Conservation (phyloP, 2,329 filamentous ascomycete genomes). For the Sarocladiaceae sp. region DNA sequence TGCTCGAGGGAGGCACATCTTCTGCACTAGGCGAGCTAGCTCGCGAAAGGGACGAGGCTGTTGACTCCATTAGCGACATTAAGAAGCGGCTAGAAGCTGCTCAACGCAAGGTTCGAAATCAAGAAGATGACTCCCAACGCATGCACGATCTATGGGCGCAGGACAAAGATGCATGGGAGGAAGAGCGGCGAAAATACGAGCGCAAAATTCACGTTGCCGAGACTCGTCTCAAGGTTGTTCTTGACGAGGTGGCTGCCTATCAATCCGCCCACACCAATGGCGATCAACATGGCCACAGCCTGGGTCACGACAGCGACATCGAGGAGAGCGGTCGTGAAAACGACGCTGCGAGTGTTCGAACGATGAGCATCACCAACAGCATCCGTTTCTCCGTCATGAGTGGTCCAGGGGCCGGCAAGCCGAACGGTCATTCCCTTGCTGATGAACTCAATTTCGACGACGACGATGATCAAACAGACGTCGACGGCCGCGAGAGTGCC, state of each 20-base stretch:
- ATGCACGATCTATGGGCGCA: slow-evolving; percentile 75
- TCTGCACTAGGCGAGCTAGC: slow-evolving; percentile 79
- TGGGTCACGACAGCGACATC: slow-evolving; percentile 47
- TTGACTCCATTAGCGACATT: slow-evolving; percentile 64
- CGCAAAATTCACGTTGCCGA: slow-evolving; percentile 87
- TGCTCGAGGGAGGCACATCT: slow-evolving; percentile 81
- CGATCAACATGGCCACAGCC: slow-evolving; percentile 26
- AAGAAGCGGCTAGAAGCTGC: slow-evolving; percentile 69
- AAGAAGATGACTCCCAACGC: slow-evolving; percentile 77
- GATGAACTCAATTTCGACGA: slow-evolving; percentile 87
- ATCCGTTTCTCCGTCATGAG: slow-evolving; percentile 64
- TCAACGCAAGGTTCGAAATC: slow-evolving; percentile 69
- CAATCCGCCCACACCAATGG: slow-evolving; percentile 48
- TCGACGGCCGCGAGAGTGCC: slow-evolving; percentile 60
- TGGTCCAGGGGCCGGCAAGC: slow-evolving; percentile 47
- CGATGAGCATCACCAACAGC: slow-evolving; percentile 66
- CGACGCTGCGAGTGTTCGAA: slow-evolving; percentile 65
- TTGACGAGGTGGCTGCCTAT: slow-evolving; percentile 77
- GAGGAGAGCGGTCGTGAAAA: slow-evolving; percentile 59
- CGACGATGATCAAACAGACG: slow-evolving; percentile 64
- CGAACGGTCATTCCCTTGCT: slow-evolving; percentile 70
- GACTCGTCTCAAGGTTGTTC: slow-evolving; percentile 70
- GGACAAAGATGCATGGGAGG: slow-evolving; percentile 80
- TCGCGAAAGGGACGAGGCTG: slow-evolving; percentile 77
- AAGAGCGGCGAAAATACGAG: slow-evolving; percentile 75